phyloP scores from a whole-genome alignment of 768 basidiomycete species.

The Cystoderma amianthinum region DNA sequence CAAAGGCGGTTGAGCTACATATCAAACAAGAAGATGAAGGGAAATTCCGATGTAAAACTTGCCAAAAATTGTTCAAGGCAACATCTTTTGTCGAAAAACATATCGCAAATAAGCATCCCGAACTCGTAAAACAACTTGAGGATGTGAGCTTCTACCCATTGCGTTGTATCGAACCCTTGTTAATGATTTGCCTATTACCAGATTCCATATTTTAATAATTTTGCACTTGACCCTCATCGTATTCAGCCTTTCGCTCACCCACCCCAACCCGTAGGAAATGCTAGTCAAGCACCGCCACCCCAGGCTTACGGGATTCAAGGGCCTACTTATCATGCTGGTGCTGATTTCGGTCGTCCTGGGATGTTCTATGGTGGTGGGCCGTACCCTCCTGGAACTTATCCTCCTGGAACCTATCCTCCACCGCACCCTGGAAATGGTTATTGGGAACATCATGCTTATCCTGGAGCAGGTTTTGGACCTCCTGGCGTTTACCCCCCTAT shows the following conservation, averaged over 20 bases:
- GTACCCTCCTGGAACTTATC: conserved; percentile 32
- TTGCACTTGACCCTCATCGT: conserved; percentile 91
- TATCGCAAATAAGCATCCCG: conserved; percentile 89
- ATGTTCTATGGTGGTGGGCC: conserved; percentile 25
- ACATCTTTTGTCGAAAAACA: conserved; percentile 97
- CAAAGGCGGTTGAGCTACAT: conserved; percentile 68
- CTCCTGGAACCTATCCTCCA: too few species aligned
- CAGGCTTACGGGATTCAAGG: conserved; percentile 81
- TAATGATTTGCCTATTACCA: conserved; percentile 21
- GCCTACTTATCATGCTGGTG: conserved; percentile 35
- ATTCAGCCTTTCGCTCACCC: conserved; percentile 82
- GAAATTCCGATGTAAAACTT: conserved; percentile 95
- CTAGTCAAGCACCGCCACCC: conserved; percentile 65
- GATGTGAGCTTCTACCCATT: conserved; percentile 49
- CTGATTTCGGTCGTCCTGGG: conserved; percentile 25
- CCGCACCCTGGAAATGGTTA: conserved; percentile 33
- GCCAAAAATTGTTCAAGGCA: conserved; percentile 96
- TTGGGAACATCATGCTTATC: conserved; percentile 37
- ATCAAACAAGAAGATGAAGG: conserved; percentile 96
- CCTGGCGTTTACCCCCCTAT: conserved; percentile 27
- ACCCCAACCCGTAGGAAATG: conserved; percentile 59
- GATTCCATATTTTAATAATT: conserved; percentile 92
- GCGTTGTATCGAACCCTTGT: too few species aligned
- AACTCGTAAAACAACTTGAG: conserved; percentile 76
- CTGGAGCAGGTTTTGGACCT: conserved; percentile 31